phyloP scores from a whole-genome alignment of 306 rosid species.

The Pyrus bretschneideri region DNA sequence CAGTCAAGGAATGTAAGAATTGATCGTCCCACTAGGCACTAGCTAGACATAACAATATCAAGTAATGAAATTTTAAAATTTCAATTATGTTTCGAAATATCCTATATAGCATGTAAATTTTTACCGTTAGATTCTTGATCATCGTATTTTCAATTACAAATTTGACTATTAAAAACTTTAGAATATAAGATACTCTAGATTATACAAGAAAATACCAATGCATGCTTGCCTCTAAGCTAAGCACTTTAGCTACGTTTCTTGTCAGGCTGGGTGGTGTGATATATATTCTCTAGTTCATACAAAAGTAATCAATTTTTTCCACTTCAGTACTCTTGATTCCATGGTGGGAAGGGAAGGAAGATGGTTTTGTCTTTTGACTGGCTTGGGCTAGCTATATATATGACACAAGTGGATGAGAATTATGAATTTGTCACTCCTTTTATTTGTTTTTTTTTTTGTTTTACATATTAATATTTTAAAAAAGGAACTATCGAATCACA shows the following conservation, averaged over 20 bases:
- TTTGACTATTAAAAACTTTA: no score
- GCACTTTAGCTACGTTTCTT: not conserved
- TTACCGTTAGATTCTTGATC: not conserved
- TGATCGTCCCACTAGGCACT: not conserved
- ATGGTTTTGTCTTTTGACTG: not conserved
- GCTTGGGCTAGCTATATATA: not conserved
- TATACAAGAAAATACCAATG: not conserved
- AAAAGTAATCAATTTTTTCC: not conserved
- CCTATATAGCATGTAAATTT: no score
- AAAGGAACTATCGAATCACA: not conserved
- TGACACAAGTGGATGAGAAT: not conserved
- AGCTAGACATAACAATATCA: not conserved
- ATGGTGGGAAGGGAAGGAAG: not conserved
- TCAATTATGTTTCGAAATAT: no score
- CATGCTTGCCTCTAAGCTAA: not conserved
- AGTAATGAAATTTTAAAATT: not conserved
- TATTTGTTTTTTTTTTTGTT: no score
- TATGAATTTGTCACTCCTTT: not conserved
- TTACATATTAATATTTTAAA: not conserved
- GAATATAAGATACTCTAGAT: not conserved
- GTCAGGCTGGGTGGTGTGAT: constrained; percentile 1
- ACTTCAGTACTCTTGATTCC: not conserved
- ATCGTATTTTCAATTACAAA: no score
- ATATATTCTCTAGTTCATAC: not conserved
- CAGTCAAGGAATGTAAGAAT: not conserved